Base-by-base conservation (phyloP, 2,329 filamentous ascomycete genomes). In the Curvularia sp. region DNA sequence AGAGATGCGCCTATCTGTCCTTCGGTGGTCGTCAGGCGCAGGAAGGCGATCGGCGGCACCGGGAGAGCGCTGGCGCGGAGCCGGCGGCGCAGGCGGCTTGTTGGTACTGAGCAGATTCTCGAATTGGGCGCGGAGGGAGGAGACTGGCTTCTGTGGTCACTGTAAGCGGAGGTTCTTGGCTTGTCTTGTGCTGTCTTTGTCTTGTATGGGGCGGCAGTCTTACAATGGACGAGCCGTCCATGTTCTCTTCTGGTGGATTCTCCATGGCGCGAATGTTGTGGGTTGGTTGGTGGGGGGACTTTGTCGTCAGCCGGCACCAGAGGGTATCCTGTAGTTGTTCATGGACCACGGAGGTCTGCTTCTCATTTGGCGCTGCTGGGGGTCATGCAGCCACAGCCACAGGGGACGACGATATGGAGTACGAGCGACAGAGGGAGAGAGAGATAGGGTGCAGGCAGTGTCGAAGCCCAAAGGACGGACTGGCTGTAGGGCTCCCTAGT, bases 81-180 rank as follows among this genome's bases (percentile, higher is more conserved):
- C 59, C 8, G 68, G 51, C 36, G 73, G 59, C 12, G 65, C 57
- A 52, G 69, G 53, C 55, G 55, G 9, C 51, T 71, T 72, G 66
- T 73, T 74, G 19, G 67, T 65, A 57, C 65, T 85, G 64, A 84
- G 82, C 80, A 94, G 87, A 73, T 89, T 92, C 81, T 95, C 91
- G 75, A 94, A 95, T 69, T 90, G 88, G 63, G 90, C 91, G 61
- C 89, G 85, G 60, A 95, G 82, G 50, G 91, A 93, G 50, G 91
- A 95, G 49, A 95, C 91, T 25, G 92, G 90, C 80, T 88, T 91
- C 89, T 92, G 39, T 13, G 36, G 12, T 36, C 2, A 27, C 18
- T 49, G 61, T 74, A 49, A 72, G 64, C 43, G 62, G 41, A 21
- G 12, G 51, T 8, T 27, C 41, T 18, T 42, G 13, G 4, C 7